These are phyloP conservation scores for Rhodomyrtus psidioides DNA, from an alignment of 441 rosid species.

Conservation along the genomic window DNA sequence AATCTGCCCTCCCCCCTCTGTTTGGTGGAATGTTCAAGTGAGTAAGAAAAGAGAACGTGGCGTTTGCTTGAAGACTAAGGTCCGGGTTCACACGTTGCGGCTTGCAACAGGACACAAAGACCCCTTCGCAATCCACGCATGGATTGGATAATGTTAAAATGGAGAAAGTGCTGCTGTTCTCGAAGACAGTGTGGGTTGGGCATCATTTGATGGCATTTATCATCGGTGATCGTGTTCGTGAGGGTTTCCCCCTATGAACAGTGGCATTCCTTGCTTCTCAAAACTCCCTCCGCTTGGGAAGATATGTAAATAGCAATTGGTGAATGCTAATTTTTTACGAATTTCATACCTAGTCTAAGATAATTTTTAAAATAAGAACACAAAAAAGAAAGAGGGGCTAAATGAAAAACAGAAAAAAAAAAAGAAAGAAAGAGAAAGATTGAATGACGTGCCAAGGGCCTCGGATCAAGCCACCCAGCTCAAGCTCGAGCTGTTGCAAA, in stretches of 20 bases:
- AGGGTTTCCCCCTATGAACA: not conserved
- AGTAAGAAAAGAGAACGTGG: not conserved
- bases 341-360: not conserved
- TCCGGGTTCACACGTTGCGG: not conserved
- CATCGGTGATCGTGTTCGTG: not conserved
- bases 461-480: not conserved
- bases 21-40: not conserved
- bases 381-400: not conserved
- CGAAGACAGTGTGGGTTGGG: not conserved
- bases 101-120: not conserved
- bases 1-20: too few relatives aligned
- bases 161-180: not conserved
- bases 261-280: not conserved
- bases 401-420: not conserved
- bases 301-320: too few relatives aligned
- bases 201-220: not conserved
- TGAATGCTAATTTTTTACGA: too few relatives aligned
- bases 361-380: not conserved
- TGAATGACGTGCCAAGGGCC: fast-evolving
- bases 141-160: not conserved
- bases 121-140: not conserved
- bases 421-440: not conserved
- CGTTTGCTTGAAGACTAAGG: not conserved
- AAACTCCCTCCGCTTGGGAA: not conserved
- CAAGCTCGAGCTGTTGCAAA: fast-evolving